Evolutionary conservation across 495 filamentous ascomycete species (phyloP), one percentile per base, ranked within the genome.

Genomic region (Hypoxylon perforatum): DNA sequence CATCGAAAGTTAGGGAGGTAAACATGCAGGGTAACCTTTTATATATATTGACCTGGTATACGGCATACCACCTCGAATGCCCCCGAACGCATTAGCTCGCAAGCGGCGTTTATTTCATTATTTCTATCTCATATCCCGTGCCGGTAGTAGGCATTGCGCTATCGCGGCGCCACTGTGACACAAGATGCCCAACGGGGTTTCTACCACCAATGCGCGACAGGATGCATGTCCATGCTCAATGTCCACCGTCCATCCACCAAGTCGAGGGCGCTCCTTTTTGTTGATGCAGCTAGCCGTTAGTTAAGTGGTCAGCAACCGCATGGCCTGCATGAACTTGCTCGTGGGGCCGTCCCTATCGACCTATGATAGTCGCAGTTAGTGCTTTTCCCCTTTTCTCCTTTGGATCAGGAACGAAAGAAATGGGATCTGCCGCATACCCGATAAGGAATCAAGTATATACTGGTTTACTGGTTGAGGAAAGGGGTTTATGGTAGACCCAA

Each of bases 271-370:
- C 21, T 39, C 15, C 15, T 14, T 36, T 44, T 60, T 63, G 47
- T 59, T 68, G 41, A 63, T 56, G 65, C 65, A 56, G 65, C 65
- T 68, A 68, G 58, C 65, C 59, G n/a, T 59, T 59, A 55, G 42
- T 21, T 51, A 35, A 44, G 21, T 17, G 47, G 59, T 50, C 59
- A 49, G 25, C 44, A 33, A 60, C 42, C 53, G 49, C 48, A 65
- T 57, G 57, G 63, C 66, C 57, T 65, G 66, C 66, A 69, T 69
- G 66, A 69, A 69, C 66, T 52, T 22, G 45, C 36, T 44, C 56
- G 51, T 65, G 61, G 66, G 65, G 45, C 56, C 57, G 44, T 21
- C 5, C 35, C 39, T 64, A 51, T 52, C 56, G 38, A 22, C 60
- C 61, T 61, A 69, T 65, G 46, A 69, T 35, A 52, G 23, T 15